Conservation (phyloP, 768 basidiomycete genomes). For the Psilocybe tampanensis region DNA sequence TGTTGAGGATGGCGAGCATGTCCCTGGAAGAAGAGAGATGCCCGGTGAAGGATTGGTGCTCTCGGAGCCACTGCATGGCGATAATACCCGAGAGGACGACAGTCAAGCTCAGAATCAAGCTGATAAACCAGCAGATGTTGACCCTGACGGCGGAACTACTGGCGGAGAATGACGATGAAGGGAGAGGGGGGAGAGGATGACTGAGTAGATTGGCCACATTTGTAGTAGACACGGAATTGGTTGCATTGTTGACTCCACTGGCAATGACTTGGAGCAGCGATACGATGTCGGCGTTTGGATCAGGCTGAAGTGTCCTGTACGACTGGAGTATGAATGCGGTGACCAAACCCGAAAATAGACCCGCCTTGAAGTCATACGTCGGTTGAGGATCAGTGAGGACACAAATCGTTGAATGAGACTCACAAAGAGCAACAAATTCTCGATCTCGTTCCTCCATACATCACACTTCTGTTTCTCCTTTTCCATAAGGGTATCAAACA, state of each 20-base stretch:
- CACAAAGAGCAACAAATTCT: constrained; percentile 23
- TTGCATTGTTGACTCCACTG: neutral
- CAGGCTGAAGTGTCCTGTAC: constrained; percentile 13
- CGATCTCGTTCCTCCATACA: constrained; percentile 20
- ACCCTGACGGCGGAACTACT: neutral
- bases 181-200: neutral
- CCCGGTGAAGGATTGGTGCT: neutral
- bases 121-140: neutral
- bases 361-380: constrained; percentile 10
- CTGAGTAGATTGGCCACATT: neutral
- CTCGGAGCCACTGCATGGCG: neutral
- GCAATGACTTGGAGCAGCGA: neutral
- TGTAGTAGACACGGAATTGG: neutral
- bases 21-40: neutral
- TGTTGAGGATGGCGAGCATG: neutral
- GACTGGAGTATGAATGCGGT: constrained; percentile 20
- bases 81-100: neutral
- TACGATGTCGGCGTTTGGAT: constrained; percentile 12
- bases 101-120: neutral
- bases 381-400: neutral
- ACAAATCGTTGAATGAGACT: neutral
- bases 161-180: neutral
- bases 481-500: neutral
- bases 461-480: constrained; percentile 1
- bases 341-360: constrained; percentile 19